These are phyloP conservation scores for Pezicula radicicola DNA, from an alignment of 2,329 filamentous ascomycete genomes.

Conservation along the genomic window DNA sequence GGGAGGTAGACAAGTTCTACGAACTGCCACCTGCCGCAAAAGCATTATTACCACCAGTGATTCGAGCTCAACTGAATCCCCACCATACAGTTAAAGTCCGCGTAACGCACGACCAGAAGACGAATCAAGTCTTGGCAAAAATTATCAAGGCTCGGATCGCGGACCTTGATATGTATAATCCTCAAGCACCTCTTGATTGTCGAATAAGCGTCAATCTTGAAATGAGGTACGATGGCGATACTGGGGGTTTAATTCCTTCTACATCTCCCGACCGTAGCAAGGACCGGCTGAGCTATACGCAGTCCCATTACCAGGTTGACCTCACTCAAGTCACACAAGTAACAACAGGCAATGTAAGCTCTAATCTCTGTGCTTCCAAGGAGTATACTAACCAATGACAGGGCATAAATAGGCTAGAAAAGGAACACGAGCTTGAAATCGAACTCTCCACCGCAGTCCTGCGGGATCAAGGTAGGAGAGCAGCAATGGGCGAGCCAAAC, in stretches of 20 bases:
- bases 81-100: slow-evolving; percentile 62
- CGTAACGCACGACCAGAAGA: slow-evolving; percentile 74
- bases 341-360: slow-evolving; percentile 36
- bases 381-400: slow-evolving; percentile 8
- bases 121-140: slow-evolving; percentile 66
- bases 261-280: slow-evolving; percentile 66
- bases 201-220: slow-evolving; percentile 94
- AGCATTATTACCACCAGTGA: slow-evolving; percentile 59
- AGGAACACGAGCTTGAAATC: slow-evolving; percentile 79
- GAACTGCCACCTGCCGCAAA: slow-evolving; percentile 62
- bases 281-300: slow-evolving; percentile 87
- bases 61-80: slow-evolving; percentile 57
- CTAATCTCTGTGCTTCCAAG: not conserved
- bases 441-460: slow-evolving; percentile 66
- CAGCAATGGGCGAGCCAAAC: slow-evolving; percentile 48
- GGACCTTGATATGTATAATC: slow-evolving; percentile 85
- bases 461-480: slow-evolving; percentile 60
- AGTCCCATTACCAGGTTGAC: slow-evolving; percentile 86
- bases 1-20: slow-evolving; percentile 81
- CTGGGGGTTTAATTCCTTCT: slow-evolving; percentile 47
- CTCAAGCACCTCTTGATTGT: slow-evolving; percentile 77
- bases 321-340: slow-evolving; percentile 92
- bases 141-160: slow-evolving; percentile 90
- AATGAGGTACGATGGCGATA: slow-evolving; percentile 75
- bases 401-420: slow-evolving; percentile 37